Percentiles rank a stretch among this genome's conserved stretches.
These are phyloP conservation scores for Coniella vitis DNA, from an alignment of 2,329 filamentous ascomycete genomes.

Conservation along the genomic window DNA sequence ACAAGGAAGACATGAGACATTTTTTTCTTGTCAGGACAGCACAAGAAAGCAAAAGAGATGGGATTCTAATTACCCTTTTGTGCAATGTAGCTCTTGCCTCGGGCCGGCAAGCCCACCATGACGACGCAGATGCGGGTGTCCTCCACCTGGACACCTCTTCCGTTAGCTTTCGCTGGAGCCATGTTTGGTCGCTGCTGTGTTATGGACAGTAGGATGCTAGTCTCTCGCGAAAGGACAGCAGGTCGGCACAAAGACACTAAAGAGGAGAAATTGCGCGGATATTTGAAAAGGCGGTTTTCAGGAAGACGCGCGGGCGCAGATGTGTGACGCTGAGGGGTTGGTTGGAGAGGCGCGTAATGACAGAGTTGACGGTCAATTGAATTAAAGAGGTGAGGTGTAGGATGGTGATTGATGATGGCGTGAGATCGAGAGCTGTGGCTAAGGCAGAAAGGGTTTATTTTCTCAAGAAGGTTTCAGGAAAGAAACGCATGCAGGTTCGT, in stretches of 20 bases:
- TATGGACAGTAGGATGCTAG: neutral
- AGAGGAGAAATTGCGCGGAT: neutral
- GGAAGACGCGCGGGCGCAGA: neutral
- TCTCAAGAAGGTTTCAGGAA: neutral
- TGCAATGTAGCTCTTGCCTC: conserved; percentile 95
- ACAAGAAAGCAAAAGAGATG: conserved; percentile 1
- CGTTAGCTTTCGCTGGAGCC: conserved; percentile 47
- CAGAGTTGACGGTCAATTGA: conserved; percentile 6
- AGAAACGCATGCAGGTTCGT: neutral
- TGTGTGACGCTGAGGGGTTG: neutral
- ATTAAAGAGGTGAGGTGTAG: conserved; percentile 1
- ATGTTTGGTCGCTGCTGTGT: conserved; percentile 26
- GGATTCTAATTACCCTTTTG: conserved; percentile 67
- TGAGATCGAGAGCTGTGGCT: conserved; percentile 1
- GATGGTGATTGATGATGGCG: no score
- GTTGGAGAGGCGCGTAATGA: neutral
- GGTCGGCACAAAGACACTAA: conserved; percentile 1
- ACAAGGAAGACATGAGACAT: neutral
- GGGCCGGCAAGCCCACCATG: conserved; percentile 93
- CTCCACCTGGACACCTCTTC: conserved; percentile 78
- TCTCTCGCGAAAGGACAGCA: conserved; percentile 8
- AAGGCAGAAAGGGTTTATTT: neutral
- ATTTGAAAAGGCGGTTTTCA: neutral
- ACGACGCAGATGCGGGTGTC: conserved; percentile 96
- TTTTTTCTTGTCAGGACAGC: neutral